Evolutionary conservation across 208 protist genomes (phyloP).

Genomic region (Leishmania guyanensis): DNA sequence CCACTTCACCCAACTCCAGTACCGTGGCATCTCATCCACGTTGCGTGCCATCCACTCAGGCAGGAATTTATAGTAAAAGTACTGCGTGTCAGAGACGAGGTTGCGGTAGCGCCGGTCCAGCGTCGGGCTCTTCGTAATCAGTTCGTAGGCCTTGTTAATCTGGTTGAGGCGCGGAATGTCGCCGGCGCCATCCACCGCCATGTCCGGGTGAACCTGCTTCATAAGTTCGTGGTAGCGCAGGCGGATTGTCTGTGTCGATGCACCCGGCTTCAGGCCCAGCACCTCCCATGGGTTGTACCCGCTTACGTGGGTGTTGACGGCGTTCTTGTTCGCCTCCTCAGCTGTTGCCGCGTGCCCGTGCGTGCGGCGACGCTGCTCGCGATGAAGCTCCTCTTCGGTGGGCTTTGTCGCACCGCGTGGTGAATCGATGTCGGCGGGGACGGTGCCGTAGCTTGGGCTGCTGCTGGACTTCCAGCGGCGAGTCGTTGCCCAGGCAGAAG

Average conservation of each 20-base stretch:
- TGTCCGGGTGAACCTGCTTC: conserved; percentile 83
- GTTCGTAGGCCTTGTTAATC: conserved; percentile 90
- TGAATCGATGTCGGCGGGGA: conserved; percentile 70
- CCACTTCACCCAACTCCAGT: conserved; percentile 90
- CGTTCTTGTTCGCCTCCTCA: conserved; percentile 43
- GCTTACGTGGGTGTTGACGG: conserved; percentile 41
- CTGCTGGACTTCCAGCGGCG: conserved; percentile 30
- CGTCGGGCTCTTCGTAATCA: conserved; percentile 88
- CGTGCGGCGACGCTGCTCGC: conserved; percentile 38
- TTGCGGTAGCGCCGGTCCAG: conserved; percentile 89
- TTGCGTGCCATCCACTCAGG: conserved; percentile 92
- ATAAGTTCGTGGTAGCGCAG: conserved; percentile 87
- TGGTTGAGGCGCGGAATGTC: conserved; percentile 84
- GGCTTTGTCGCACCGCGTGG: conserved; percentile 52
- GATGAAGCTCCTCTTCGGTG: conserved; percentile 53
- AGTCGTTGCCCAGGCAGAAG: conserved; percentile 5
- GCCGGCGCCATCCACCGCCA: conserved; percentile 67
- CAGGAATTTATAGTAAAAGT: conserved; percentile 89
- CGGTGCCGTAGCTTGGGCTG: conserved; percentile 45
- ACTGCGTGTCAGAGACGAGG: conserved; percentile 83
- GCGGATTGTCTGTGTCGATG: conserved; percentile 70
- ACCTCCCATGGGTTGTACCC: conserved; percentile 91
- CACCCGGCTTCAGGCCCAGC: conserved; percentile 77
- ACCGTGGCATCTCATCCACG: conserved; percentile 92
- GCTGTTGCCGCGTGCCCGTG: conserved; percentile 30